Percentiles rank a stretch among this genome's conserved stretches.
Evolutionary conservation across 2,329 filamentous ascomycete genomes (phyloP).

Genomic region (Coleophoma cylindrospora): DNA sequence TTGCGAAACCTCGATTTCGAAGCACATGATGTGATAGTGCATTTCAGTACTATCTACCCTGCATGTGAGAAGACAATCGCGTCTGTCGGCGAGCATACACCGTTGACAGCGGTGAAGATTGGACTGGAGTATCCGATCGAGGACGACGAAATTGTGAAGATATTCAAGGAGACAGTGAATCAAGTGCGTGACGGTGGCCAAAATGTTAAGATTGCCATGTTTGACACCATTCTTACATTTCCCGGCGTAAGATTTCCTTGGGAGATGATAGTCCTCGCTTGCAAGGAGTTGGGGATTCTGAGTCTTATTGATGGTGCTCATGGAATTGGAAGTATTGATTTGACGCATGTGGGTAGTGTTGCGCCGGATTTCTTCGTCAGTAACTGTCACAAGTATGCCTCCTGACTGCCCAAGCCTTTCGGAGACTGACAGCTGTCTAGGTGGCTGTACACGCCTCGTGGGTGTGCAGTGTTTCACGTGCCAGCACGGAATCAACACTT

Average conservation of each 20-base stretch:
- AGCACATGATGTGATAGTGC: conserved; percentile 62
- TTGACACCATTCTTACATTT: conserved; percentile 74
- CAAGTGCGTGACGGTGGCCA: conserved; percentile 48
- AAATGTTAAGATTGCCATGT: conserved; percentile 65
- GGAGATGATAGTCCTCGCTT: conserved; percentile 57
- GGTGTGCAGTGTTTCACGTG: conserved; percentile 79
- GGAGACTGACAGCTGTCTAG: conserved; percentile 3
- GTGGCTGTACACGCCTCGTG: conserved; percentile 78
- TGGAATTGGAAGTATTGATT: conserved; percentile 69
- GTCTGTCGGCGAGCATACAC: conserved; percentile 7
- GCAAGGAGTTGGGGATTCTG: conserved; percentile 61
- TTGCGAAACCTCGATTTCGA: conserved; percentile 69
- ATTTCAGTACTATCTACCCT: conserved; percentile 75
- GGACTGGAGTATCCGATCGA: conserved; percentile 62
- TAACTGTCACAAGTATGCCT: conserved; percentile 83
- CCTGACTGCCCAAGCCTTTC: neutral
- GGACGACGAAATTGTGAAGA: conserved; percentile 58
- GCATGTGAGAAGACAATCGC: conserved; percentile 67
- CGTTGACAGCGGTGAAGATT: conserved; percentile 34
- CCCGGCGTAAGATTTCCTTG: conserved; percentile 79
- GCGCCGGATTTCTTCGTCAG: conserved; percentile 82
- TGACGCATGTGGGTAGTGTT: conserved; percentile 56
- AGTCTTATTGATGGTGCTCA: conserved; percentile 82
- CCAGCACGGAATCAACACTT: conserved; percentile 73
- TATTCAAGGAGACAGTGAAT: conserved; percentile 53